phyloP scores from a whole-genome alignment of 768 basidiomycete species.

The Russula compacta region DNA sequence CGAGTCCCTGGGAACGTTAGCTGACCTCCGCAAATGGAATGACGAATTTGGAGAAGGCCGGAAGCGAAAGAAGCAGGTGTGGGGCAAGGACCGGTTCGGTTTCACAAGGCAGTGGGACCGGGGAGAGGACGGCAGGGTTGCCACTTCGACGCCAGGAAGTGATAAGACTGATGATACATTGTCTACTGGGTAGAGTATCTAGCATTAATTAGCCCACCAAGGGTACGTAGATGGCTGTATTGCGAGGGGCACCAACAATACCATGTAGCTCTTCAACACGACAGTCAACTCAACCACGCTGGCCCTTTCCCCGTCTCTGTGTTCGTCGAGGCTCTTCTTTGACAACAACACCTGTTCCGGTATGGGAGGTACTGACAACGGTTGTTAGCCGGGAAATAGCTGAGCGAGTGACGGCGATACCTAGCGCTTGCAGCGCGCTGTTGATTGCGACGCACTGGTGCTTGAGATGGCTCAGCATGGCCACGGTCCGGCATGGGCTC shows the following conservation, averaged over 20 bases:
- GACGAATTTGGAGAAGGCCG: constrained; percentile 89
- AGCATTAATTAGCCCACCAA: neutral
- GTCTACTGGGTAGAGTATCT: constrained; percentile 7
- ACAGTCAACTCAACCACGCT: constrained; percentile 6
- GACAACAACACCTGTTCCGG: constrained; percentile 37
- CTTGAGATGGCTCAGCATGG: neutral
- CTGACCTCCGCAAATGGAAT: constrained; percentile 81
- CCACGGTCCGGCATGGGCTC: neutral
- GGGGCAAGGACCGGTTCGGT: constrained; percentile 86
- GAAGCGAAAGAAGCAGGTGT: constrained; percentile 58
- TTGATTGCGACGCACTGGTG: neutral
- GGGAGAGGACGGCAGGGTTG: constrained; percentile 40
- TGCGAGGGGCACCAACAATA: neutral
- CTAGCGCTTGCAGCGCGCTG: constrained; percentile 2
- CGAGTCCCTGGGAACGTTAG: constrained; percentile 65
- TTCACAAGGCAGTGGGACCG: constrained; percentile 47
- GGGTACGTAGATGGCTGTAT: neutral
- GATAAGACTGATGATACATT: constrained; percentile 1
- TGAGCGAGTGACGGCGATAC: neutral
- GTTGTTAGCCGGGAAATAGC: neutral
- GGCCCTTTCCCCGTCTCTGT: constrained; percentile 20
- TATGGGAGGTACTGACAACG: constrained; percentile 24
- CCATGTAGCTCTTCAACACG: neutral
- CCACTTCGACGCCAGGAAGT: constrained; percentile 18
- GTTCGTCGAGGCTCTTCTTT: constrained; percentile 32